A percentile compares a stretch with the other conserved stretches of the same genome.
These are phyloP conservation scores for Halophytophthora polymorphica DNA, from an alignment of 352 stramenopile species.

Conservation along the genomic window DNA sequence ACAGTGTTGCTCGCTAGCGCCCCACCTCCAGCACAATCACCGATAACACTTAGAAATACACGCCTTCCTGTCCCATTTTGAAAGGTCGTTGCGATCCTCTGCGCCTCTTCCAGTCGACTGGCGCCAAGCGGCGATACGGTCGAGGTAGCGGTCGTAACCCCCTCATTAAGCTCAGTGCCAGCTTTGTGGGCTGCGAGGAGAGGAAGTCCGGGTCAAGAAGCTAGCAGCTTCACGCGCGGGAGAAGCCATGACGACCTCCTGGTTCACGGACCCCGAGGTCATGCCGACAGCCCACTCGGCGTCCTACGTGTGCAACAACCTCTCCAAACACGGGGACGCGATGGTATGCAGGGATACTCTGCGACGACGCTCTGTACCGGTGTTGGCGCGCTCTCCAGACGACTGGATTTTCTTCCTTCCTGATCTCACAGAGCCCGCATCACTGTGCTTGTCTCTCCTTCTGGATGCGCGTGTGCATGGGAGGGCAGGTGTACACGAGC, in stretches of 20 bases:
- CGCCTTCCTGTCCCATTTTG: no score
- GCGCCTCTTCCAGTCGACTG: no score
- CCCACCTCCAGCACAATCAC: neutral
- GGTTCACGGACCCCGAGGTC: conserved; percentile 45
- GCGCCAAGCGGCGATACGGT: no score
- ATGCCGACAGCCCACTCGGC: conserved; percentile 37
- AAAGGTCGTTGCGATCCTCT: no score
- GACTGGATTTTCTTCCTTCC: neutral
- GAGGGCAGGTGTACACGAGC: conserved; percentile 40
- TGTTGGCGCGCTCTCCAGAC: no score
- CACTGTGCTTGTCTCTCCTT: neutral
- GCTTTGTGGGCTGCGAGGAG: no score
- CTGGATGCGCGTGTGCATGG: conserved; percentile 1
- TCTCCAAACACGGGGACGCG: conserved; percentile 43
- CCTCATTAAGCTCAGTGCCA: neutral
- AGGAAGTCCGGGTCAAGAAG: no score
- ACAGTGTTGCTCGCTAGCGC: conserved; percentile 14
- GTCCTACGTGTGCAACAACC: conserved; percentile 55
- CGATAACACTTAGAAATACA: no score
- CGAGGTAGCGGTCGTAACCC: no score
- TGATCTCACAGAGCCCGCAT: neutral
- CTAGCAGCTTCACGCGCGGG: no score
- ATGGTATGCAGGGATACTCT: conserved; percentile 25
- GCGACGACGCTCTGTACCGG: no score
- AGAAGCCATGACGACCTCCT: conserved; percentile 39